Conservation (phyloP, 2,329 filamentous ascomycete genomes). For the Mariannaea sp. region DNA sequence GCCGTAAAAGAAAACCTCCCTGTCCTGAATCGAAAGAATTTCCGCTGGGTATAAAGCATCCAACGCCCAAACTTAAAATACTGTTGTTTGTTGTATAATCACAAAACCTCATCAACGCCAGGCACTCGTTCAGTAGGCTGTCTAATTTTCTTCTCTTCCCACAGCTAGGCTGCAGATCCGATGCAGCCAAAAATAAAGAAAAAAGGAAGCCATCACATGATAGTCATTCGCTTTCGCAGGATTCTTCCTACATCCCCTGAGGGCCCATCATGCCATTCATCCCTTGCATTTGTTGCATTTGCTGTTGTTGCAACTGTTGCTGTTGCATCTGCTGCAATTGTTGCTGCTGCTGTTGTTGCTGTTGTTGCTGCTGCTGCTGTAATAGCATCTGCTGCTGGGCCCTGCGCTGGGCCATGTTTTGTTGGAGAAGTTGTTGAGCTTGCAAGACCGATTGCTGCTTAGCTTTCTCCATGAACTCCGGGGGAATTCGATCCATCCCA, state of each 20-base stretch:
- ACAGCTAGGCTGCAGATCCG: neutral
- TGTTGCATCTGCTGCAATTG: constrained; percentile 28
- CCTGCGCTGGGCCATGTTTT: constrained; percentile 40
- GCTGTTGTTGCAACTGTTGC: constrained; percentile 31
- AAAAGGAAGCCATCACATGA: neutral
- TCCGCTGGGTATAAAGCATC: constrained; percentile 41
- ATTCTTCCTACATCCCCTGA: constrained; percentile 50
- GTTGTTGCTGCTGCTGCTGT: constrained; percentile 46
- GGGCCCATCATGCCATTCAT: constrained; percentile 61
- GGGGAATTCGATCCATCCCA: constrained; percentile 51
- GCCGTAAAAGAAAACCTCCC: constrained; percentile 23
- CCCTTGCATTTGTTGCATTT: constrained; percentile 43
- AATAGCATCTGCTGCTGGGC: constrained; percentile 43
- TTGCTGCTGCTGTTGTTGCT: constrained; percentile 50
- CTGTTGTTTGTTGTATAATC: constrained; percentile 20
- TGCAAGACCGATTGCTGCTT: constrained; percentile 48
- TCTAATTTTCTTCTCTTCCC: neutral
- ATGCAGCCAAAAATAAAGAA: neutral
- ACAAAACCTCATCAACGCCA: constrained; percentile 10
- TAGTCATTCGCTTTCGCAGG: neutral
- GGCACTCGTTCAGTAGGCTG: constrained; percentile 8
- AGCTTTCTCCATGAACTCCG: constrained; percentile 50
- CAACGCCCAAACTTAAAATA: constrained; percentile 30
- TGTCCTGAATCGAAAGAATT: constrained; percentile 33
- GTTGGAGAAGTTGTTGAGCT: constrained; percentile 45